Evolutionary conservation across 1,284 basidiomycete genomes (phyloP).

Genomic region (Naganishia albida): DNA sequence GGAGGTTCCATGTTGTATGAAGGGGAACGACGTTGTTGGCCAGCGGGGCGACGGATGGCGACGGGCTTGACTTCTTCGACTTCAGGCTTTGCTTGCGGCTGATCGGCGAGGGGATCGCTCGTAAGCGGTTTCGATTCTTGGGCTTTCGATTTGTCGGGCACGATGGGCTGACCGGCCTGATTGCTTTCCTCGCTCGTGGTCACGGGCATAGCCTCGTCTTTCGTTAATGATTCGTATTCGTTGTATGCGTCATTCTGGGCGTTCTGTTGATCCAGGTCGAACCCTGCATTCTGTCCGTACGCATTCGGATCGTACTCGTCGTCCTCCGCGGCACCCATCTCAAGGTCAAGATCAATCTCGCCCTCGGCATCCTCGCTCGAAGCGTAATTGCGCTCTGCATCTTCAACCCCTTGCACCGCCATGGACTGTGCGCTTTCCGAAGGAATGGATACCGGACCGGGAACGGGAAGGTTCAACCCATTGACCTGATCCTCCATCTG

Average conservation of each 20-base stretch:
- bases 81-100: conserved; percentile 2
- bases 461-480: conserved; percentile 4
- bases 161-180: not conserved
- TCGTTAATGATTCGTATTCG: conserved; percentile 2
- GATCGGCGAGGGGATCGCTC: not conserved
- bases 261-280: not conserved
- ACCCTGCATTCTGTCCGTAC: conserved; percentile 4
- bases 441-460: not conserved
- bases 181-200: not conserved
- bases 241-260: conserved; percentile 19
- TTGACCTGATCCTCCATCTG: conserved; percentile 15
- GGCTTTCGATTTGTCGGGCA: not conserved
- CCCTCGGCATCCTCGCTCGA: conserved; percentile 31
- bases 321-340: conserved; percentile 13
- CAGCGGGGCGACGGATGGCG: conserved; percentile 18
- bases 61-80: conserved; percentile 9
- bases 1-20: conserved; percentile 26
- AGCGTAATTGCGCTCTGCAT: conserved; percentile 3
- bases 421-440: not conserved
- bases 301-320: conserved; percentile 20
- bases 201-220: conserved; percentile 10
- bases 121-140: not conserved
- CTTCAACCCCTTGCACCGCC: not conserved
- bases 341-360: conserved; percentile 30
- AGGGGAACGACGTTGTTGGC: conserved; percentile 31